phyloP scores from a whole-genome alignment of 202 grass and related monocot genomes.

The Schoenoplectus triqueter region DNA sequence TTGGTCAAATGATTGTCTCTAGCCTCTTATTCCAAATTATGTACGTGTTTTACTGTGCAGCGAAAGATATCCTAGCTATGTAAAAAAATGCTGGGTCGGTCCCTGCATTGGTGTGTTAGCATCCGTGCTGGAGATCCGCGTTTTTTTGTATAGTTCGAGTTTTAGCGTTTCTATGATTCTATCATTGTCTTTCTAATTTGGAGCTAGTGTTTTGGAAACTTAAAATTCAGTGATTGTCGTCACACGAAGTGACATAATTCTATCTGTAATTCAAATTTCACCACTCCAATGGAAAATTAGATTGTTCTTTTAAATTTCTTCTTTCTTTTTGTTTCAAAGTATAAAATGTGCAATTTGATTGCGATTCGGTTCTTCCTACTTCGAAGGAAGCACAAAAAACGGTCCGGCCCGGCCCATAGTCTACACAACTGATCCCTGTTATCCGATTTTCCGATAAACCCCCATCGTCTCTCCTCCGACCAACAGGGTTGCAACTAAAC shows the following conservation, averaged over 20 bases:
- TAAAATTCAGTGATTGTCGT: not conserved
- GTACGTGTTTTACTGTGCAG: not conserved
- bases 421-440: not conserved
- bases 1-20: not conserved
- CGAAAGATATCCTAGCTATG: not conserved
- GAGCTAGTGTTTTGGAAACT: not conserved
- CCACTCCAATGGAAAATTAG: not conserved
- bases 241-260: not conserved
- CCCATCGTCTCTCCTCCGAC: not conserved
- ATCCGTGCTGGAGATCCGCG: not conserved
- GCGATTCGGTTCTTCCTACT: not conserved
- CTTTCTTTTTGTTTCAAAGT: not conserved
- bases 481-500: constrained; percentile 24
- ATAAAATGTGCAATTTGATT: not conserved
- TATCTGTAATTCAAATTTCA: not conserved
- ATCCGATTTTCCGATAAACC: constrained; percentile 8
- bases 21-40: not conserved
- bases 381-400: not conserved
- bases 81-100: constrained; percentile 25
- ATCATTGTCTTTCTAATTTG: not conserved
- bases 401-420: not conserved
- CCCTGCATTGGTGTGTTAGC: not conserved
- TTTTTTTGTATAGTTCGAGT: not conserved
- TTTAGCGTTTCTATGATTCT: not conserved
- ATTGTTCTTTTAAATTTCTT: not conserved